phyloP scores from a whole-genome alignment of 371 early-diverging fungal genomes.

The Mortierella polycephala region DNA sequence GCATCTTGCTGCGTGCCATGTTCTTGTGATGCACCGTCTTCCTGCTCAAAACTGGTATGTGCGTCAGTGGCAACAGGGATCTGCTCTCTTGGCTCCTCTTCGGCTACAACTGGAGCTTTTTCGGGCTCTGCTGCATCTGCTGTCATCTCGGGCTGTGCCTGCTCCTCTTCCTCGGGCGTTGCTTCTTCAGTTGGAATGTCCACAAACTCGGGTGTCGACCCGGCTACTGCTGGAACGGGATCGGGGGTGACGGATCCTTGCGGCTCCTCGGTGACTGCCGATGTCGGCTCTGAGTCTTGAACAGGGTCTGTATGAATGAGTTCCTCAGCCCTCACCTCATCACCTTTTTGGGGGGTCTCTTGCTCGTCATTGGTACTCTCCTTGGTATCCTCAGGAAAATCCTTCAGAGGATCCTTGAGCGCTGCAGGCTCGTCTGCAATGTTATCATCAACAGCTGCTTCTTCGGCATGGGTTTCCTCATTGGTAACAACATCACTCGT shows the following conservation, averaged over 20 bases:
- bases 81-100: no score
- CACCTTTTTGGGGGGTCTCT: not conserved
- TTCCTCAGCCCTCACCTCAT: not conserved
- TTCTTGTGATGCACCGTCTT: no score
- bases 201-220: constrained; percentile 21
- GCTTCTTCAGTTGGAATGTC: constrained; percentile 10
- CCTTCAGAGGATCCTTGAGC: constrained; percentile 14
- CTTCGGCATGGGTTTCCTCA: not conserved
- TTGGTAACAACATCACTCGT: not conserved
- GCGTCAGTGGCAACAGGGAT: no score
- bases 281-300: constrained; percentile 6
- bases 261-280: not conserved
- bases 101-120: no score
- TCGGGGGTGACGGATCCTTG: not conserved
- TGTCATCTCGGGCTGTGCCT: no score
- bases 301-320: not conserved
- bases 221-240: not conserved
- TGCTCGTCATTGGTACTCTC: not conserved
- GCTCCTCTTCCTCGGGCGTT: no score
- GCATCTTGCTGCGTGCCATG: no score
- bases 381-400: constrained; percentile 2
- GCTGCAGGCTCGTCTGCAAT: not conserved
- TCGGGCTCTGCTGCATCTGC: no score
- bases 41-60: no score
- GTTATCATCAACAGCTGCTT: not conserved